Percentiles rank a stretch among this genome's conserved stretches.
Evolutionary conservation across 192 early-diverging fungal genomes (phyloP).

Genomic region (Coemansia biformis): DNA sequence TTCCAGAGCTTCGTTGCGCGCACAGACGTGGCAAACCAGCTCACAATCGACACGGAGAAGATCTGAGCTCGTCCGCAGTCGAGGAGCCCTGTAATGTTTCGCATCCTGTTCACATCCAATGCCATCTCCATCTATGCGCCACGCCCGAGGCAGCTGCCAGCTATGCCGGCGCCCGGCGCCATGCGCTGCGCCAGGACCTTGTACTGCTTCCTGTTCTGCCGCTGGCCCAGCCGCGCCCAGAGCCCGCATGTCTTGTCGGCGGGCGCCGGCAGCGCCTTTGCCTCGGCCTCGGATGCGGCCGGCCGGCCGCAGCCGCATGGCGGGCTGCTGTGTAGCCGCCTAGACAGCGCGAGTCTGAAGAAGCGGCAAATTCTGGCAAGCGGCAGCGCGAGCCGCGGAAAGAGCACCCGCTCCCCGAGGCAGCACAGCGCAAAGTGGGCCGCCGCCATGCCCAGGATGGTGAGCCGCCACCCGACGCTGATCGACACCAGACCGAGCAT

Average conservation of each 20-base stretch:
- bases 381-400: constrained; percentile 26
- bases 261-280: neutral
- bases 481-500: constrained; percentile 22
- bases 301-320: neutral
- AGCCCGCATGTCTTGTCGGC: neutral
- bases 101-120: neutral
- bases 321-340: neutral
- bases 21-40: constrained; percentile 92
- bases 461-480: constrained; percentile 28
- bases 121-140: neutral
- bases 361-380: constrained; percentile 16
- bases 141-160: neutral
- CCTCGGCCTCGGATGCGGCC: neutral
- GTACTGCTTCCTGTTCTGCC: constrained; percentile 30
- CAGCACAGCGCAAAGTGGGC: constrained; percentile 37
- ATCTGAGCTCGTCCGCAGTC: no score
- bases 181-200: constrained; percentile 24
- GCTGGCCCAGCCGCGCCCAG: constrained; percentile 26
- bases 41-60: constrained; percentile 74
- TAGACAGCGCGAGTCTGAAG: neutral
- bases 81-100: no score
- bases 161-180: constrained; percentile 1
- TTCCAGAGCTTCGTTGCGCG: constrained; percentile 91
- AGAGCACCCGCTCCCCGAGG: constrained; percentile 31
- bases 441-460: constrained; percentile 30